Evolutionary conservation across 2,329 filamentous ascomycete genomes (phyloP).

Genomic region (Hypoxylon sp.): DNA sequence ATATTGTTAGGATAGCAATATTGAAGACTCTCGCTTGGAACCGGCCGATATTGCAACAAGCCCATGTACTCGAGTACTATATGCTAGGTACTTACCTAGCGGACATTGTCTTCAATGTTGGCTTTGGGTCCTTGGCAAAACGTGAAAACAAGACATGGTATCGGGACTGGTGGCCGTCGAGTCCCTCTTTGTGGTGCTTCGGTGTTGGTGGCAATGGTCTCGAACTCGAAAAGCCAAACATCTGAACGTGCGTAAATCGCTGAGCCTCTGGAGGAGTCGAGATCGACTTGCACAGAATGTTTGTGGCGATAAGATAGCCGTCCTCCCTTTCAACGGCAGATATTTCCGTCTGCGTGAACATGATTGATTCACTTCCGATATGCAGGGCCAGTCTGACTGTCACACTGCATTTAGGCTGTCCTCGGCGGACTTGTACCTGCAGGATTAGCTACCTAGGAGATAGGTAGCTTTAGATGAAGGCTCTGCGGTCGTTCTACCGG

Average conservation of each 20-base stretch:
- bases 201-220: conserved; percentile 31
- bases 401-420: conserved; percentile 44
- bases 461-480: conserved; percentile 7
- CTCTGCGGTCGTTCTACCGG: conserved; percentile 18
- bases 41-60: conserved; percentile 14
- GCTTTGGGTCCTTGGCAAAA: conserved; percentile 27
- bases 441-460: conserved; percentile 26
- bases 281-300: conserved; percentile 11
- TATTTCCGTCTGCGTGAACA: conserved; percentile 23
- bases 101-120: not conserved
- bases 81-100: not conserved
- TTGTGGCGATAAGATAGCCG: conserved; percentile 5
- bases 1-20: conserved; percentile 23
- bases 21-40: conserved; percentile 24
- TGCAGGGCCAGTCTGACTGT: conserved; percentile 39
- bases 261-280: not conserved
- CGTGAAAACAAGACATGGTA: conserved; percentile 31
- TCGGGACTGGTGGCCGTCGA: conserved; percentile 19
- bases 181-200: conserved; percentile 10
- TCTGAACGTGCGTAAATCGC: not conserved
- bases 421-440: conserved; percentile 40
- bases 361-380: conserved; percentile 13
- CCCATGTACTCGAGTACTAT: not conserved
- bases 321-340: conserved; percentile 24
- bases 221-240: conserved; percentile 20